Evolutionary conservation across 1,284 basidiomycete species (phyloP).

Genomic region (Fomitopsis pinicola): DNA sequence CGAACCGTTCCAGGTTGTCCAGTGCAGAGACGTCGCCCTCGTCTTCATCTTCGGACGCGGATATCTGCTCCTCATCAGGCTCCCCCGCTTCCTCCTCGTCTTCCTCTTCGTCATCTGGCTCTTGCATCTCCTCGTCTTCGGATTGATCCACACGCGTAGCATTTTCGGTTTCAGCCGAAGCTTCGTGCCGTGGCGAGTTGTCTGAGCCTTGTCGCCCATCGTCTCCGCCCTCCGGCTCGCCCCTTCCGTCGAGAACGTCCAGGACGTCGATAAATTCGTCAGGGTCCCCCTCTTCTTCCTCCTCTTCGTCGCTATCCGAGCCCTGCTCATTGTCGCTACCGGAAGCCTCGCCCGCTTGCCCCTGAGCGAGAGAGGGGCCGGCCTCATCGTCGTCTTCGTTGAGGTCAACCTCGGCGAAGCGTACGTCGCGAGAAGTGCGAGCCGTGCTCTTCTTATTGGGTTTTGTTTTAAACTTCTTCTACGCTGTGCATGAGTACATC

Average conservation of each 20-base stretch:
- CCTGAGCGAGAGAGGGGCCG: constrained; percentile 26
- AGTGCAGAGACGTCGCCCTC: constrained; percentile 54
- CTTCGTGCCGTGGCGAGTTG: not conserved
- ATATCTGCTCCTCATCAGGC: constrained; percentile 33
- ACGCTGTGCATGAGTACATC: not conserved
- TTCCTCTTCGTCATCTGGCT: constrained; percentile 18
- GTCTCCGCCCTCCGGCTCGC: constrained; percentile 38
- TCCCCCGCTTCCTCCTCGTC: constrained; percentile 37
- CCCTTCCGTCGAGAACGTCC: constrained; percentile 65
- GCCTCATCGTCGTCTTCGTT: constrained; percentile 53
- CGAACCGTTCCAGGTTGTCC: constrained; percentile 66
- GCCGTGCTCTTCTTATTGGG: constrained; percentile 18
- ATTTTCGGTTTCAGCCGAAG: constrained; percentile 8
- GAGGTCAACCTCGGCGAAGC: constrained; percentile 58
- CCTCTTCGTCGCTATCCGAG: constrained; percentile 28
- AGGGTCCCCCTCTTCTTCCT: constrained; percentile 48
- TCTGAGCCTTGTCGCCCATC: constrained; percentile 10
- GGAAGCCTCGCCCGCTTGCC: constrained; percentile 16
- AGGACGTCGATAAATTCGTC: constrained; percentile 65
- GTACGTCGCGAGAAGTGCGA: constrained; percentile 27
- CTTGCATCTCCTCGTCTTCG: constrained; percentile 13
- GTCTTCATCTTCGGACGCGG: constrained; percentile 57
- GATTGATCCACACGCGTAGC: not conserved
- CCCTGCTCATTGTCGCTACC: constrained; percentile 18
- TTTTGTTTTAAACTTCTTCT: constrained; percentile 11